Conservation (phyloP, 192 early-diverging fungal genomes). For the Rhizophagus prolifer region DNA sequence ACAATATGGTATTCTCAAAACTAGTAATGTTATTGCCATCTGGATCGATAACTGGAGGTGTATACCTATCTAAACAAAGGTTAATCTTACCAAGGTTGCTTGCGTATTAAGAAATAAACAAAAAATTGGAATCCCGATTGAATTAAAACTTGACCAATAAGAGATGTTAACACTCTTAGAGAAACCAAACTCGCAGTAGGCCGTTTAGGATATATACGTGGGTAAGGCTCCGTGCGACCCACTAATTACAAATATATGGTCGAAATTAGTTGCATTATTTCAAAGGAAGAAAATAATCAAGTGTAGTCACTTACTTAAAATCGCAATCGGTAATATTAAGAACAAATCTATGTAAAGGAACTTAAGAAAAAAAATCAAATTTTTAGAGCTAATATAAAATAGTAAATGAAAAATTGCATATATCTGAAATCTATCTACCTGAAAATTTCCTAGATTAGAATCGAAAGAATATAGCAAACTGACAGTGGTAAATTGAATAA, state of each 20-base stretch:
- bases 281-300: not conserved
- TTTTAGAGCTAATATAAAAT: not conserved
- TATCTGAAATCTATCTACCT: conserved; percentile 34
- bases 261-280: not conserved
- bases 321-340: conserved; percentile 84
- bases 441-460: conserved; percentile 89
- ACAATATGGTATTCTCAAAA: conserved; percentile 91
- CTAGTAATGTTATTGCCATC: conserved; percentile 70
- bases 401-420: not conserved
- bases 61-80: conserved; percentile 37
- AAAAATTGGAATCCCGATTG: conserved; percentile 77
- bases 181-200: conserved; percentile 91
- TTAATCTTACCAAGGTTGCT: conserved; percentile 72
- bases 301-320: conserved; percentile 53
- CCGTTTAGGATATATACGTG: conserved; percentile 67
- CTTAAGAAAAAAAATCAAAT: conserved; percentile 49
- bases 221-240: conserved; percentile 86
- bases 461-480: conserved; percentile 87
- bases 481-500: conserved; percentile 97
- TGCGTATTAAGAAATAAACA: conserved; percentile 68
- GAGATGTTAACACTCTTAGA: conserved; percentile 85
- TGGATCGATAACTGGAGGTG: conserved; percentile 56
- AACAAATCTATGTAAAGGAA: conserved; percentile 95
- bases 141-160: conserved; percentile 87
- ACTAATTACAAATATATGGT: conserved; percentile 45